Conservation (phyloP, 306 rosid genomes). For the Bauhinia variegata region DNA sequence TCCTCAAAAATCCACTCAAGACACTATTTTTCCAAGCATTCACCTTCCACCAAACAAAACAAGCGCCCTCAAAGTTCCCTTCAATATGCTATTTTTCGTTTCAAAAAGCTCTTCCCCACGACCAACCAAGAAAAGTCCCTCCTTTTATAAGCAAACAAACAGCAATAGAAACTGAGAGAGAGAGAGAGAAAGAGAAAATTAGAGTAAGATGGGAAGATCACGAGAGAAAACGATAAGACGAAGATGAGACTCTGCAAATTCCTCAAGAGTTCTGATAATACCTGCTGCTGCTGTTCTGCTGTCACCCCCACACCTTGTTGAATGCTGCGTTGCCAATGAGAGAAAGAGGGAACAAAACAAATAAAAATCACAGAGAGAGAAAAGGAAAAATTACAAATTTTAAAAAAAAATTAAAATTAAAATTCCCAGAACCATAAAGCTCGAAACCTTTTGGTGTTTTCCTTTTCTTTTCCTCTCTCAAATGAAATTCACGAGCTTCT, state of each 20-base stretch:
- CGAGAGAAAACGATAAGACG: slow-evolving; percentile 80
- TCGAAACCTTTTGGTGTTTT: neutral
- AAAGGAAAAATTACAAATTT: neutral
- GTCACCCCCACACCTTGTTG: slow-evolving; percentile 28
- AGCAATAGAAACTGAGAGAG: slow-evolving; percentile 3
- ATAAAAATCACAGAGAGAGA: neutral
- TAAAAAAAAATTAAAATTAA: too few species aligned
- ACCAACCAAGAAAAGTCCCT: neutral
- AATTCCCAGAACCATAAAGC: slow-evolving; percentile 18
- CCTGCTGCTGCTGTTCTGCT: slow-evolving; percentile 52
- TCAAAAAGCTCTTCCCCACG: too few species aligned
- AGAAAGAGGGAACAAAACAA: neutral
- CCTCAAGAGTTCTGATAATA: slow-evolving; percentile 83
- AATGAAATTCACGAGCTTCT: slow-evolving; percentile 55
- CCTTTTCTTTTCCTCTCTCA: neutral
- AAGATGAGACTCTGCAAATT: slow-evolving; percentile 76
- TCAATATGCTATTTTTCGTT: too few species aligned
- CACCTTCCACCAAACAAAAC: neutral
- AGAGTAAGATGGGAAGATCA: slow-evolving; percentile 43
- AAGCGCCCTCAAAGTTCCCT: too few species aligned
- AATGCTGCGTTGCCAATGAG: slow-evolving; percentile 37
- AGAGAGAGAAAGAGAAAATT: slow-evolving; percentile 17
- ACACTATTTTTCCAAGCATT: too few species aligned
- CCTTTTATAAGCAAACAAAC: slow-evolving; percentile 5
- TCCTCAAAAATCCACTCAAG: slow-evolving; percentile 21